These are phyloP conservation scores for Xylaria sp. DNA, from an alignment of 2,329 filamentous ascomycete species.

Conservation along the genomic window DNA sequence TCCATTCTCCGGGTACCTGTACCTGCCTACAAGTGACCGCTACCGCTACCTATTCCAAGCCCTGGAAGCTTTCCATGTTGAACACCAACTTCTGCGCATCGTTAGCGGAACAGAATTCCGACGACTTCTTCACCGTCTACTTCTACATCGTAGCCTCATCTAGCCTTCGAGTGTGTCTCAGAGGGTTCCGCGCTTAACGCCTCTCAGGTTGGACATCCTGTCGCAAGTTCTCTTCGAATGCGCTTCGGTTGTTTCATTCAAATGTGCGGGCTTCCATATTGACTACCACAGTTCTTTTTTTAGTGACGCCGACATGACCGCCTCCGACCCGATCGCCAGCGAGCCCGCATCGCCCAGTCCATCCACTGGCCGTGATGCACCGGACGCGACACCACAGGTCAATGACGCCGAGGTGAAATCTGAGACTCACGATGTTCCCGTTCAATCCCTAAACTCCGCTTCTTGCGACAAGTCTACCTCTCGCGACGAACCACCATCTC, in stretches of 20 bases:
- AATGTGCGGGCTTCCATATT: constrained; percentile 9
- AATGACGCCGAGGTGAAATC: background rate
- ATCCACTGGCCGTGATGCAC: background rate
- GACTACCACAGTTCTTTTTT: constrained; percentile 5
- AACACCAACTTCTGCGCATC: background rate
- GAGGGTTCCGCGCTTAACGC: constrained; percentile 9
- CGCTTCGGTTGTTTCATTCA: constrained; percentile 2
- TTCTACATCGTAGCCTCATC: background rate
- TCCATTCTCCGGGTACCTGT: too few relatives aligned
- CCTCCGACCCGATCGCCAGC: constrained; percentile 2
- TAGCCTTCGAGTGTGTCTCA: constrained; percentile 16
- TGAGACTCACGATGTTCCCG: background rate
- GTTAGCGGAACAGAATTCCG: constrained; percentile 12
- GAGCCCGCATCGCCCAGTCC: constrained; percentile 7
- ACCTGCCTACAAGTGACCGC: too few relatives aligned
- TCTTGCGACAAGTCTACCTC: constrained; percentile 4
- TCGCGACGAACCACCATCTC: constrained; percentile 5
- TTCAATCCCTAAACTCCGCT: background rate
- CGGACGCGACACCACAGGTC: background rate
- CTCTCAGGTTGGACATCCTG: constrained; percentile 9
- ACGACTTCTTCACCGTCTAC: constrained; percentile 17
- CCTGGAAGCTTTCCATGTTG: background rate
- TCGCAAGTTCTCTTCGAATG: constrained; percentile 11
- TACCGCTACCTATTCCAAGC: background rate
- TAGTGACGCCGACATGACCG: constrained; percentile 4